Base-by-base conservation (phyloP, 192 early-diverging fungal species). In the Haplosporangium gracile region DNA sequence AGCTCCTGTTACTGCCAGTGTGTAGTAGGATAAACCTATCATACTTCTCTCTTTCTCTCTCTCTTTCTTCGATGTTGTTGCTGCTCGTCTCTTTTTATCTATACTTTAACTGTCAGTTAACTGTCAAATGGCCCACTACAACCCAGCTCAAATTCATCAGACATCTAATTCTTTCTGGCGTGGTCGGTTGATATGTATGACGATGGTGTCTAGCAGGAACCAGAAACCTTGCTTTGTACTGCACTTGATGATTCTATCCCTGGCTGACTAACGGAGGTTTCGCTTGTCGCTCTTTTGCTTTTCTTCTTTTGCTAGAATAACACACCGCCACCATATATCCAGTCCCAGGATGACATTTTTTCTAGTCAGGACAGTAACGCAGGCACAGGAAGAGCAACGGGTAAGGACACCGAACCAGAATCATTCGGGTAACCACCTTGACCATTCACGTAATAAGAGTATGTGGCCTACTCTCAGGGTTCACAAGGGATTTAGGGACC, bases 271-370 rank as follows among this genome's bases (percentile, higher is more conserved):
- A 65, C 60, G 60, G 70, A 71, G 39, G 26, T 71, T 71, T 71
- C 32, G n/a, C 70, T 42, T 40, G 3, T 38, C 36, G 39, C 70
- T 71, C 11, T 38, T 42, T 71, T 42, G 16, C 18, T 51, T 51
- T 16, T 39, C 36, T 22, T 32, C 36, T 38, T 16, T 15, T 13
- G 55, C 38, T 81, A 81, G 80, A 75, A 60, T 45, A 81, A 81
- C 60, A 81, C 65, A 10, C 80, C 80, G 51, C 80, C 80, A 49
- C 80, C 80, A 29, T 81, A 81, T 51, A 75, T 71, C 26, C 72
- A 81, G 32, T 75, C 80, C 29, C 73, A 72, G 13, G 68, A 81
- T 60, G 80, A 75, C 40, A 70, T 81, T 40, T 81, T 75, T 49
- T 38, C 68, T 47, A 43, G 42, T 16, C 74, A 81, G 68, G 80